Evolutionary conservation across 2,329 filamentous ascomycete genomes (phyloP).

Genomic region (Epichloe scottii): DNA sequence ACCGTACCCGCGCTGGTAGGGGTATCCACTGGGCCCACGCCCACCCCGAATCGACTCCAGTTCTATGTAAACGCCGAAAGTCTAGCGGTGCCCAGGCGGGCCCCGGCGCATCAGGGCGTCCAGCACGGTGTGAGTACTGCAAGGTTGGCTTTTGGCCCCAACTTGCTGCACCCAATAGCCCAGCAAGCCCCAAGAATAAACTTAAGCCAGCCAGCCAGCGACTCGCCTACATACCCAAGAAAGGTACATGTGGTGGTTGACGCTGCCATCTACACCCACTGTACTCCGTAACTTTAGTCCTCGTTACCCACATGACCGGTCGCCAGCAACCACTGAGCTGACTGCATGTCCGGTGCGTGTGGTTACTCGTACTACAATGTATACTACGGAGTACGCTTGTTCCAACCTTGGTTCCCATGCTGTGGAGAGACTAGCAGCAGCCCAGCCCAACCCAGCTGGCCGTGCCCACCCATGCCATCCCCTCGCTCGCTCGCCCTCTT

Average conservation of each 20-base stretch:
- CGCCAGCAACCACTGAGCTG: neutral
- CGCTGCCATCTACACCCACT: too few relatives aligned
- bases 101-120: too few relatives aligned
- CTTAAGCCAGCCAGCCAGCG: too few relatives aligned
- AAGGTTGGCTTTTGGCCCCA: too few relatives aligned
- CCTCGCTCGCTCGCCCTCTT: conserved; percentile 1
- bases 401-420: neutral
- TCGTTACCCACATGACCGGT: neutral
- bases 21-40: neutral
- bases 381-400: neutral
- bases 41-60: neutral
- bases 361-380: neutral
- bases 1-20: conserved; percentile 3
- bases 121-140: too few relatives aligned
- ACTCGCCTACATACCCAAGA: too few relatives aligned
- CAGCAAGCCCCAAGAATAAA: too few relatives aligned
- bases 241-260: too few relatives aligned
- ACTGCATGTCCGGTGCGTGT: neutral
- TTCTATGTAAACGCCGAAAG: neutral
- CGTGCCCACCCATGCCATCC: neutral
- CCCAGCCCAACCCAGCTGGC: neutral
- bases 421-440: neutral
- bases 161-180: too few relatives aligned
- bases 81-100: too few relatives aligned
- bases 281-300: too few relatives aligned